These are phyloP conservation scores for Dovyalis caffra DNA, from an alignment of 345 rosid species.

Conservation along the genomic window DNA sequence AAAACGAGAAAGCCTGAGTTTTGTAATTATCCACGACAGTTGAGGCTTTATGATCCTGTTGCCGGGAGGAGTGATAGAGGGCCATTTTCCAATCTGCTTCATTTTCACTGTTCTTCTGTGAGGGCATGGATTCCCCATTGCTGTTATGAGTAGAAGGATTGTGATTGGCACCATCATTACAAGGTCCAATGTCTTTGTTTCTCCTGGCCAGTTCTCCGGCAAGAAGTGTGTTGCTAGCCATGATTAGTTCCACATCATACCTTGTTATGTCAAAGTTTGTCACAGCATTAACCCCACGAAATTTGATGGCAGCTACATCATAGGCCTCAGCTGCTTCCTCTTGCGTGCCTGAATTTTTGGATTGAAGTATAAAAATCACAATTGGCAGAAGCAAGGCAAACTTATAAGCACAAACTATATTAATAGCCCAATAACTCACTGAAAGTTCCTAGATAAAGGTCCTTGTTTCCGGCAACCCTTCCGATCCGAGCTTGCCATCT, in stretches of 20 bases:
- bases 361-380: not conserved
- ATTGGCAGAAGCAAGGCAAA: not conserved
- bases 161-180: constrained; percentile 14
- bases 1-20: constrained; percentile 34
- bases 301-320: constrained; percentile 89
- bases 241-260: constrained; percentile 81
- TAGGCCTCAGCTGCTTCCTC: constrained; percentile 99
- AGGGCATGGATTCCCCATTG: constrained; percentile 21
- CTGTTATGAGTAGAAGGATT: constrained; percentile 20
- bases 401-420: not conserved
- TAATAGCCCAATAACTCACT: constrained; percentile 44
- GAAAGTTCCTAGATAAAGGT: constrained; percentile 95
- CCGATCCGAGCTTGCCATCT: constrained; percentile 99
- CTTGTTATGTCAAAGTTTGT: constrained; percentile 83
- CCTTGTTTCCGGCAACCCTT: constrained; percentile 97
- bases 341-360: constrained; percentile 66
- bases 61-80: constrained; percentile 38
- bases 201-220: constrained; percentile 74
- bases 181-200: constrained; percentile 41
- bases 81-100: constrained; percentile 43
- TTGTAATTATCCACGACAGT: constrained; percentile 20
- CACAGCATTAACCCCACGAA: constrained; percentile 87
- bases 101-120: constrained; percentile 21
- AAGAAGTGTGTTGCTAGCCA: constrained; percentile 77
- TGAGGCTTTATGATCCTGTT: constrained; percentile 30